A percentile compares a stretch with the other conserved stretches of the same genome.
These are phyloP conservation scores for Cymbopogon flexuosus DNA, from an alignment of 202 grass and related monocot genomes.

Conservation along the genomic window DNA sequence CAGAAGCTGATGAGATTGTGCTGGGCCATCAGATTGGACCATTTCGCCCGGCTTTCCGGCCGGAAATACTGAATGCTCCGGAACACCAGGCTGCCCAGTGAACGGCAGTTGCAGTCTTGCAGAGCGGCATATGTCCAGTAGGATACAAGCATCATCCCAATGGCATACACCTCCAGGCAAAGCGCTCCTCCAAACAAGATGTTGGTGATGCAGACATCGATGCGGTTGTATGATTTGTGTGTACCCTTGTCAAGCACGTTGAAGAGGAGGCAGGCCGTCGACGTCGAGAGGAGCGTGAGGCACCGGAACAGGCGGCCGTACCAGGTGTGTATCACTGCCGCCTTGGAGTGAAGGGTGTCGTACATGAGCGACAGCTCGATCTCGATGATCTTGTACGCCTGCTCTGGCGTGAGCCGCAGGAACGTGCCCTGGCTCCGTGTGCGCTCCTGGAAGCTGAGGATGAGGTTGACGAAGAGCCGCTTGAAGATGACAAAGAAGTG, in stretches of 20 bases:
- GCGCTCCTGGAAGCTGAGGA: constrained; percentile 49
- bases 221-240: neutral
- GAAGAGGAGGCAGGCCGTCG: constrained; percentile 28
- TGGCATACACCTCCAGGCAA: constrained; percentile 32
- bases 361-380: constrained; percentile 49
- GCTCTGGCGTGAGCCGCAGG: constrained; percentile 18
- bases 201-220: constrained; percentile 30
- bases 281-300: constrained; percentile 23
- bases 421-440: constrained; percentile 26
- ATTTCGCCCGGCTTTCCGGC: constrained; percentile 25
- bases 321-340: constrained; percentile 32
- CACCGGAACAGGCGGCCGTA: constrained; percentile 29
- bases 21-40: constrained; percentile 40
- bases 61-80: constrained; percentile 29
- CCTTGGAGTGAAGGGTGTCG: constrained; percentile 38
- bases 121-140: constrained; percentile 33
- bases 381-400: constrained; percentile 43
- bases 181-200: constrained; percentile 30
- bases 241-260: neutral
- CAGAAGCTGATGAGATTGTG: constrained; percentile 41
- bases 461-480: constrained; percentile 41
- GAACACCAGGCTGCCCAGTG: constrained; percentile 16
- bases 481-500: constrained; percentile 31
- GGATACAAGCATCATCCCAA: constrained; percentile 39
- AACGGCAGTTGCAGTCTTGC: neutral